Percentiles rank a stretch among this genome's conserved stretches.
Conservation (phyloP, 2,329 filamentous ascomycete genomes). For the Ceratocystiopsis minuta region DNA sequence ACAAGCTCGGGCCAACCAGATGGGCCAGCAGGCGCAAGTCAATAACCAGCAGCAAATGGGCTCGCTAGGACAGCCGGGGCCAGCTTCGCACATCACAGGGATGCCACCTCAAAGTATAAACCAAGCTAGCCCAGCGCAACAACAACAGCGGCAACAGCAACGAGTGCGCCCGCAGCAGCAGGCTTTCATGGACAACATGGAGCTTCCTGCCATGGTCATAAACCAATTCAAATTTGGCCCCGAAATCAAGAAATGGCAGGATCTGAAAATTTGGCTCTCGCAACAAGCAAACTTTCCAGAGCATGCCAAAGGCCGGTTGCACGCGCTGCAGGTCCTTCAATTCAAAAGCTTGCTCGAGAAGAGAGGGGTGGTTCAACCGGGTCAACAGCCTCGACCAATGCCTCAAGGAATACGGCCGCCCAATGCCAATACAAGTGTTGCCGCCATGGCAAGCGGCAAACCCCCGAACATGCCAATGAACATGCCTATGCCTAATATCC, state of each 20-base stretch:
- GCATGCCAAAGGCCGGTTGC: constrained; percentile 16
- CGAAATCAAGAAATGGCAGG: constrained; percentile 31
- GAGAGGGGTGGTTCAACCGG: constrained; percentile 1
- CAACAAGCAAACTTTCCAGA: constrained; percentile 18
- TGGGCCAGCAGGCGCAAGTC: constrained; percentile 10
- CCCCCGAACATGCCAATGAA: neutral
- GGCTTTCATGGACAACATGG: constrained; percentile 28
- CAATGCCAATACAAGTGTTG: neutral
- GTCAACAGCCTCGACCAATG: constrained; percentile 8
- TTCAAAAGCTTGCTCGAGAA: constrained; percentile 16
- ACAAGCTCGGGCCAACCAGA: constrained; percentile 4
- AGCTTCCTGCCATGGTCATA: constrained; percentile 22
- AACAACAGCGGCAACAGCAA: constrained; percentile 5
- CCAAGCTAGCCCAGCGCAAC: constrained; percentile 8
- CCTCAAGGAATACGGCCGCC: constrained; percentile 4
- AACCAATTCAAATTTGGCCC: constrained; percentile 17
- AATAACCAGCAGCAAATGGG: constrained; percentile 6
- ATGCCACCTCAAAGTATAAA: constrained; percentile 4
- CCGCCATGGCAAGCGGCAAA: neutral
- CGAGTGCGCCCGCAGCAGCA: constrained; percentile 16
- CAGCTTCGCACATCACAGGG: constrained; percentile 2
- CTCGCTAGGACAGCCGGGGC: too few relatives aligned
- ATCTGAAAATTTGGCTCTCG: constrained; percentile 24
- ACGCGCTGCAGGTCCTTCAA: constrained; percentile 20
- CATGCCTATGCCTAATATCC: constrained; percentile 6